Evolutionary conservation across 1,139 yeast genomes (phyloP), one percentile per base, ranked within the genome.

Genomic region (Yamadazyma pseudoaaseri): DNA sequence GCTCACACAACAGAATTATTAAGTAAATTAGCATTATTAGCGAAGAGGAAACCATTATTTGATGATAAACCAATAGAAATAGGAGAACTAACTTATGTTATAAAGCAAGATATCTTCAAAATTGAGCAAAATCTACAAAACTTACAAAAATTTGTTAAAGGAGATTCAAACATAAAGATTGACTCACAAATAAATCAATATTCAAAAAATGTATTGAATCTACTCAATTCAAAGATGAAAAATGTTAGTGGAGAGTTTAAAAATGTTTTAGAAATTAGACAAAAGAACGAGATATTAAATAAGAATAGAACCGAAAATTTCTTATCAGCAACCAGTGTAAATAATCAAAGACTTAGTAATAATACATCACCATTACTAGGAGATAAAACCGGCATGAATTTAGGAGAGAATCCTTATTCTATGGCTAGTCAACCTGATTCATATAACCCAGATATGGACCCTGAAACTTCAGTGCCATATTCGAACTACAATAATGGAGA

Each of bases 21-120:
- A 39, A 79, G 85, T 31, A 82, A 89, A 48, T 69, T 92, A 33
- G 96, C 98, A 1, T 50, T 77, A 29, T 60, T 92, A 43, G 97
- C 98, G 7, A 86, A 84, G 56, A 70, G 90, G 48, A 90, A 89
- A 56, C 95, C 97, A n/a, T 62, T 92, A 52, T 86, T 92, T 50
- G 96, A 90, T 54, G 98, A 94, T 58, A 81, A 85, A 47, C 97
- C 98, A 1, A 81, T 86, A 20, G 98, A 92, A 55, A 86, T 94
- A 42, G 86, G 92, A 13, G 97, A 92, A 57, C 69, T 94, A 46
- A 89, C 98, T 1, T 86, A 84, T 53, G 85, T 92, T 31, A 89
- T 92, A 52, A 94, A 92, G 54, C 96, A 92, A 56, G 95, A 89
- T 55, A 86, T 94, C 27, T 84, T 90, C 55, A 77, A 81, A 47